These are phyloP conservation scores for Dalbergia cultrata DNA, from an alignment of 306 rosid genomes.

Conservation along the genomic window DNA sequence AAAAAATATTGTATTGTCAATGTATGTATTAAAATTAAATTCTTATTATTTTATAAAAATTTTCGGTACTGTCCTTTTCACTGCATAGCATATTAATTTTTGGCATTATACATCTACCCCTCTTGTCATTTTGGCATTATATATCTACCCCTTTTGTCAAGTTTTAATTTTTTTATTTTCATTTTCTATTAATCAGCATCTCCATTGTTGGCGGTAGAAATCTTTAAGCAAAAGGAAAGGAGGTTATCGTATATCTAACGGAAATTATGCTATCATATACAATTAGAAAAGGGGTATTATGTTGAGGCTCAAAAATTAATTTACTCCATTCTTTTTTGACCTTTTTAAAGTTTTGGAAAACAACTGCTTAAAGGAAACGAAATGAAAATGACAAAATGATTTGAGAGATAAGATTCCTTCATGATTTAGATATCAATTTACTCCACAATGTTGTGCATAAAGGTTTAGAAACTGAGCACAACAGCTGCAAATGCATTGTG, in stretches of 20 bases:
- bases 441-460: too few species aligned
- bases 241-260: neutral
- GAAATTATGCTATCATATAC: neutral
- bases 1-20: too few species aligned
- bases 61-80: too few species aligned
- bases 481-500: too few species aligned
- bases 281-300: neutral
- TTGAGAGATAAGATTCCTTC: neutral
- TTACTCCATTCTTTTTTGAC: neutral
- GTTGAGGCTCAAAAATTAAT: neutral
- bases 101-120: too few species aligned
- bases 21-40: too few species aligned
- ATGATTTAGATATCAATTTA: neutral
- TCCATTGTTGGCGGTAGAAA: neutral
- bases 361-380: constrained; percentile 5
- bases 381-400: neutral
- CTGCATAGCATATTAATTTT: too few species aligned
- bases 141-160: neutral
- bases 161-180: neutral
- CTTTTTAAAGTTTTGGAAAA: constrained; percentile 17
- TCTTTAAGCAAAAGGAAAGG: constrained; percentile 17
- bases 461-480: too few species aligned
- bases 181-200: neutral
- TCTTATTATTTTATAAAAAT: too few species aligned
- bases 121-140: constrained; percentile 6